phyloP scores from a whole-genome alignment of 2,329 filamentous ascomycete species.

The Pyricularia grisea region DNA sequence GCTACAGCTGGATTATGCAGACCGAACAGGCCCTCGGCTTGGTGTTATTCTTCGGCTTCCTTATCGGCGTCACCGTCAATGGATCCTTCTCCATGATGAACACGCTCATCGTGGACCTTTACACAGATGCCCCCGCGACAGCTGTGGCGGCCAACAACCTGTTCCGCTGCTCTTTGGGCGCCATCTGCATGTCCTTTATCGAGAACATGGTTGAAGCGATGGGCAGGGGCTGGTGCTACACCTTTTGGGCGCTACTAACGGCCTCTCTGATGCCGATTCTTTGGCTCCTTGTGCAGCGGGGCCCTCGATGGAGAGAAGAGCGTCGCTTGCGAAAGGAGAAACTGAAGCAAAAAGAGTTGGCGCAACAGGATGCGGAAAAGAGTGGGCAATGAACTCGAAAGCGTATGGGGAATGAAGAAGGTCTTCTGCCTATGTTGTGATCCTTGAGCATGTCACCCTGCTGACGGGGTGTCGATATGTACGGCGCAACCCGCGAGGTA shows the following conservation, averaged over 20 bases:
- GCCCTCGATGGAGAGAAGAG: constrained; percentile 37
- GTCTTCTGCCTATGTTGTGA: background rate
- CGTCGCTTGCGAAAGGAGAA: constrained; percentile 19
- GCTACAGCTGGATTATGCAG: constrained; percentile 44
- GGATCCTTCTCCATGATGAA: constrained; percentile 56
- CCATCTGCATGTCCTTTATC: constrained; percentile 48
- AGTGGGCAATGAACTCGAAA: background rate
- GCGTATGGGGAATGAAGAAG: background rate
- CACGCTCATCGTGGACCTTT: constrained; percentile 54
- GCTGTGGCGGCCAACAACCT: constrained; percentile 57
- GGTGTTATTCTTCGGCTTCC: constrained; percentile 45
- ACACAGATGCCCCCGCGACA: constrained; percentile 50
- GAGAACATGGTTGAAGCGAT: constrained; percentile 46
- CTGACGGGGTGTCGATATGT: background rate
- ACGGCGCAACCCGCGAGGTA: background rate
- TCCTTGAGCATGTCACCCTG: background rate
- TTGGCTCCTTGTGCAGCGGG: constrained; percentile 37
- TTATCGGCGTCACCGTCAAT: constrained; percentile 48
- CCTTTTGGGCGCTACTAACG: constrained; percentile 44
- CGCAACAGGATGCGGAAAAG: constrained; percentile 10
- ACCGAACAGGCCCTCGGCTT: constrained; percentile 29
- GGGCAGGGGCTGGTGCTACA: constrained; percentile 55
- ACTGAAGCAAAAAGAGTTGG: constrained; percentile 19
- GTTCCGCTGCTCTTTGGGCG: constrained; percentile 51
- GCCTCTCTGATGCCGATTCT: constrained; percentile 37